Evolutionary conservation across 306 rosid species (phyloP).

Genomic region (Glycine soja): DNA sequence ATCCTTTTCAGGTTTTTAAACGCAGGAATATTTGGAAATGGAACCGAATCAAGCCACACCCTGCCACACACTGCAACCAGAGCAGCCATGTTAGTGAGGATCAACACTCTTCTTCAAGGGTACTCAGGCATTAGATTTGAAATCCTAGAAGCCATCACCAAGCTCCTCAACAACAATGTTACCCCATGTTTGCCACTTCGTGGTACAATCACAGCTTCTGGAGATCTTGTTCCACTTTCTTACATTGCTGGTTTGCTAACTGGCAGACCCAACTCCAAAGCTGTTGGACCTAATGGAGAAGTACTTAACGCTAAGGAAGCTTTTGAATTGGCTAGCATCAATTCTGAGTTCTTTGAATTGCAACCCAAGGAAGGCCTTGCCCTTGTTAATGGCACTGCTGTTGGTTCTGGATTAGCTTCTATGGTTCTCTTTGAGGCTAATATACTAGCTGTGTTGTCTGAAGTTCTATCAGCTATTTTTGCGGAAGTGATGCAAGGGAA

Average conservation of each 20-base stretch:
- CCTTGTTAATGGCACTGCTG: slow-evolving; percentile 90
- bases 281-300: slow-evolving; percentile 71
- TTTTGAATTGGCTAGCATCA: slow-evolving; percentile 62
- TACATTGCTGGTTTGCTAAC: slow-evolving; percentile 85
- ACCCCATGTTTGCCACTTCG: slow-evolving; percentile 91
- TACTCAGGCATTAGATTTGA: slow-evolving; percentile 93
- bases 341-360: slow-evolving; percentile 72
- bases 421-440: slow-evolving; percentile 83
- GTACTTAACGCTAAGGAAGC: slow-evolving; percentile 65
- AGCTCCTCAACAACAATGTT: slow-evolving; percentile 70
- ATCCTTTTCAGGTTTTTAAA: slow-evolving; percentile 68
- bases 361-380: slow-evolving; percentile 96
- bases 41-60: slow-evolving; percentile 67
- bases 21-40: slow-evolving; percentile 81
- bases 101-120: slow-evolving; percentile 92
- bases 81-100: slow-evolving; percentile 87
- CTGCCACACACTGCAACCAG: slow-evolving; percentile 74
- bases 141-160: slow-evolving; percentile 80
- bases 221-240: slow-evolving; percentile 90
- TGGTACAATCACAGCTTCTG: slow-evolving; percentile 85
- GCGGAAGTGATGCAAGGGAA: slow-evolving; percentile 94
- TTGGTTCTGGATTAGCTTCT: slow-evolving; percentile 89
- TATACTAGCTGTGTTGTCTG: slow-evolving; percentile 65
- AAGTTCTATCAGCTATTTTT: slow-evolving; percentile 76
- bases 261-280: slow-evolving; percentile 78